Evolutionary conservation across 1,139 yeast species (phyloP).

Genomic region (Sugiyamaella paludigena): DNA sequence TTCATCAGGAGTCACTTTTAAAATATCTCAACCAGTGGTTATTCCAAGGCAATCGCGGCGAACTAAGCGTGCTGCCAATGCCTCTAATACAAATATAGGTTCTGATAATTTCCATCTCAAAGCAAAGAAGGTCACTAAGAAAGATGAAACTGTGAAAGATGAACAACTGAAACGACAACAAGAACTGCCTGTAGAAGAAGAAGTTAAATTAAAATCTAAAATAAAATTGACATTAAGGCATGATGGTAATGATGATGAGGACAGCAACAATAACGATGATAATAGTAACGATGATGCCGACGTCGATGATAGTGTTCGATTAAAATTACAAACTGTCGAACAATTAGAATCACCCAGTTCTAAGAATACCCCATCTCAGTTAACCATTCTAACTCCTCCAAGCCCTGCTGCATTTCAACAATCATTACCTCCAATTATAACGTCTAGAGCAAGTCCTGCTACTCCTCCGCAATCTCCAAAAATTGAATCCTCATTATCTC

Average conservation of each 20-base stretch:
- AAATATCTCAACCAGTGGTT: neutral
- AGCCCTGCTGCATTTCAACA: slow-evolving; percentile 1
- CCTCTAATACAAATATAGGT: neutral
- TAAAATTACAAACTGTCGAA: neutral
- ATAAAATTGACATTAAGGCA: neutral
- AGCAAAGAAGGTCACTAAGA: neutral
- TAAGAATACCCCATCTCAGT: neutral
- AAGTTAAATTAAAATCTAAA: neutral
- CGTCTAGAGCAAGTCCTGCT: slow-evolving; percentile 8
- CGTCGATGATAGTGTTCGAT: too few relatives aligned
- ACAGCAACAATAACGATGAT: too few relatives aligned
- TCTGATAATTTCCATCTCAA: neutral
- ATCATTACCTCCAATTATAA: neutral
- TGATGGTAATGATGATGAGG: too few relatives aligned
- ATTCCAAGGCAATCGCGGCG: neutral
- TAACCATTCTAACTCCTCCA: slow-evolving; percentile 6
- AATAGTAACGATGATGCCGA: too few relatives aligned
- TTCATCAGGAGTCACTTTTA: neutral
- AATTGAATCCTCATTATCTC: neutral
- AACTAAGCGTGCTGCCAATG: slow-evolving; percentile 1
- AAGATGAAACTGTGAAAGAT: too few relatives aligned
- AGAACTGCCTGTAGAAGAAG: too few relatives aligned
- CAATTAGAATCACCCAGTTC: neutral
- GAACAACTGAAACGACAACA: too few relatives aligned
- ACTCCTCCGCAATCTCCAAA: slow-evolving; percentile 10